Percentiles rank a stretch among this genome's conserved stretches.
Conservation (phyloP, 1,284 basidiomycete genomes). For the Cutaneotrichosporon cyanovorans region DNA sequence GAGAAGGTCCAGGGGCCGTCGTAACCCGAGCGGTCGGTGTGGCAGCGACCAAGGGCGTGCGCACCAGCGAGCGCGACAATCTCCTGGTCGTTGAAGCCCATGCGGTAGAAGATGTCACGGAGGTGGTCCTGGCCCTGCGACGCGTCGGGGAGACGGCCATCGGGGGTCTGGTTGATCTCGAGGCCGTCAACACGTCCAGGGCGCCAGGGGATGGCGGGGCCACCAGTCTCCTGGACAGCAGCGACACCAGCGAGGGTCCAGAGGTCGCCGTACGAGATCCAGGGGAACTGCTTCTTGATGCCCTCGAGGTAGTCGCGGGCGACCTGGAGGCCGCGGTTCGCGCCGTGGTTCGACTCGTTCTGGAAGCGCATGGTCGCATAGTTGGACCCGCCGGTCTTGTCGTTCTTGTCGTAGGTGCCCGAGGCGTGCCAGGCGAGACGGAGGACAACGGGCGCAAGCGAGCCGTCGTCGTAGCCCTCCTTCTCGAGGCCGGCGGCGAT, state of each 20-base stretch:
- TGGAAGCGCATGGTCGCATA: constrained; percentile 93
- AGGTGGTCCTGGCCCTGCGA: constrained; percentile 76
- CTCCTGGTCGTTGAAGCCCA: constrained; percentile 96
- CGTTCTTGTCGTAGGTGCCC: constrained; percentile 83
- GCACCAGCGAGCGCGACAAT: constrained; percentile 91
- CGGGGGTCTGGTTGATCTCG: constrained; percentile 69
- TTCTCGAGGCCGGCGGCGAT: constrained; percentile 70
- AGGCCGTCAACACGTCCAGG: constrained; percentile 80
- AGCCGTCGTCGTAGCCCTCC: constrained; percentile 83
- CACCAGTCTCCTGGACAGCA: constrained; percentile 58
- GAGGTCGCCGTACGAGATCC: constrained; percentile 89
- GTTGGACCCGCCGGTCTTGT: constrained; percentile 79
- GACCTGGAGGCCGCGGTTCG: constrained; percentile 76
- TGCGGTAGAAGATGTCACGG: constrained; percentile 82
- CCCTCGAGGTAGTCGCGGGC: constrained; percentile 80
- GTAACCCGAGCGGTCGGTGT: constrained; percentile 70
- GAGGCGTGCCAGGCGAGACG: constrained; percentile 91
- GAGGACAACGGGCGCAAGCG: constrained; percentile 80
- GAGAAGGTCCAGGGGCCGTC: constrained; percentile 59
- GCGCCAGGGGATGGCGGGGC: constrained; percentile 71
- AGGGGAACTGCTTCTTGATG: constrained; percentile 70
- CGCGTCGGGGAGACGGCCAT: constrained; percentile 90
- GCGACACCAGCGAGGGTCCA: constrained; percentile 77
- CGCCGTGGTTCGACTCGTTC: constrained; percentile 73
- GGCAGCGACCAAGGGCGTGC: constrained; percentile 92